Conservation (phyloP, 805 yeast species). For the Cyberlindnera japonica region DNA sequence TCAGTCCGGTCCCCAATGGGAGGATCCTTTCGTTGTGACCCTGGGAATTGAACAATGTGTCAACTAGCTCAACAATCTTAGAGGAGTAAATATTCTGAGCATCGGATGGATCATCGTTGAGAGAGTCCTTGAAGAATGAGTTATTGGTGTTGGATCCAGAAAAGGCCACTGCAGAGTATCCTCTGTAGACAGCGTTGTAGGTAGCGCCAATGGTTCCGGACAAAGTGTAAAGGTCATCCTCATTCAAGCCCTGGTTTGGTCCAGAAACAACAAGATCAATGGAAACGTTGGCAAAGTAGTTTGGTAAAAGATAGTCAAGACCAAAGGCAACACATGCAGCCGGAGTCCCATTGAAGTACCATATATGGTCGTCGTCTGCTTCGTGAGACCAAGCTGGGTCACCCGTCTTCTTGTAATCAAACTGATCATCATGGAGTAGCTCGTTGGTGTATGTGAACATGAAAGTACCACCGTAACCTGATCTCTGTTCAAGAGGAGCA, state of each 20-base stretch:
- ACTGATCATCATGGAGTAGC: conserved; percentile 44
- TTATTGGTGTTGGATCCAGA: conserved; percentile 52
- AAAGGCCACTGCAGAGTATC: conserved; percentile 47
- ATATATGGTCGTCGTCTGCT: conserved; percentile 36
- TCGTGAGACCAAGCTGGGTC: conserved; percentile 57
- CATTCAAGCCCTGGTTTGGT: conserved; percentile 50
- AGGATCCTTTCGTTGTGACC: conserved; percentile 37
- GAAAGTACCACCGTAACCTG: conserved; percentile 56
- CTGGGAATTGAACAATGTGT: conserved; percentile 35
- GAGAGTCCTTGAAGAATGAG: conserved; percentile 78
- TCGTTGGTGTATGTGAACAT: conserved; percentile 37
- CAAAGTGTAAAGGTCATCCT: conserved; percentile 39
- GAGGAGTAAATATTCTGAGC: conserved; percentile 44
- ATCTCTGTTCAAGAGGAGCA: conserved; percentile 49
- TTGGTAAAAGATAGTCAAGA: conserved; percentile 45
- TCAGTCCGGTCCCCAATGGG: conserved; percentile 43
- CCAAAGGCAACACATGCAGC: conserved; percentile 49
- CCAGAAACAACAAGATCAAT: conserved; percentile 50
- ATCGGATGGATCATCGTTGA: conserved; percentile 51
- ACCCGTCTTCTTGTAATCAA: conserved; percentile 44
- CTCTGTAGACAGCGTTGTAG: conserved; percentile 45
- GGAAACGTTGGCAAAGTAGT: conserved; percentile 38
- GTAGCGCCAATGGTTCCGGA: conserved; percentile 54
- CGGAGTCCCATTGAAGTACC: conserved; percentile 58
- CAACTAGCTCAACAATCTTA: conserved; percentile 37